phyloP scores from a whole-genome alignment of 2,329 filamentous ascomycete genomes.

The Epichloe coenophiala region DNA sequence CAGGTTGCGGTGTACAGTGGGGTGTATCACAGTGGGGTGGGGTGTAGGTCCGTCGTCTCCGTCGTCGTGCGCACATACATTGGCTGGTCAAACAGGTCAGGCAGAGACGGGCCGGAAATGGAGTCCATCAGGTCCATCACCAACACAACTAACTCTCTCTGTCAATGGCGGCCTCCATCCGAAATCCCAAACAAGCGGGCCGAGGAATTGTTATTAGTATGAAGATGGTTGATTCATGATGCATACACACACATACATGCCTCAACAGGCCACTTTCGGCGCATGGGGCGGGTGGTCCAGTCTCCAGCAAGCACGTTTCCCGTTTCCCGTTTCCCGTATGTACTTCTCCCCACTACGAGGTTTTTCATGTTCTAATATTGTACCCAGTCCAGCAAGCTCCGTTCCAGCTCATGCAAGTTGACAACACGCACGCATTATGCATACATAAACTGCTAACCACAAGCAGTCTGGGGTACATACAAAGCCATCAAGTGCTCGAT shows the following conservation, averaged over 20 bases:
- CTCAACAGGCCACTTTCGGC: too few relatives aligned
- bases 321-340: too few relatives aligned
- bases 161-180: background rate
- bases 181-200: background rate
- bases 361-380: background rate
- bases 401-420: background rate
- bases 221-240: too few relatives aligned
- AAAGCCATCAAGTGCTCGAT: background rate
- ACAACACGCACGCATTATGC: background rate
- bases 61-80: background rate
- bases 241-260: too few relatives aligned
- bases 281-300: too few relatives aligned
- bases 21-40: too few relatives aligned
- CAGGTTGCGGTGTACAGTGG: background rate
- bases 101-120: background rate
- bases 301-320: too few relatives aligned
- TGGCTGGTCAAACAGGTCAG: too few relatives aligned
- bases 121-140: background rate
- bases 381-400: background rate
- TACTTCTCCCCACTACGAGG: too few relatives aligned
- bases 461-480: constrained; percentile 1
- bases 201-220: background rate
- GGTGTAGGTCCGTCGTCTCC: background rate
- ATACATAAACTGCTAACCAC: background rate
- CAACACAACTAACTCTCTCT: background rate